Evolutionary conservation across 495 filamentous ascomycete species (phyloP), one percentile per base, ranked within the genome.

Genomic region (Daldinia decipiens): DNA sequence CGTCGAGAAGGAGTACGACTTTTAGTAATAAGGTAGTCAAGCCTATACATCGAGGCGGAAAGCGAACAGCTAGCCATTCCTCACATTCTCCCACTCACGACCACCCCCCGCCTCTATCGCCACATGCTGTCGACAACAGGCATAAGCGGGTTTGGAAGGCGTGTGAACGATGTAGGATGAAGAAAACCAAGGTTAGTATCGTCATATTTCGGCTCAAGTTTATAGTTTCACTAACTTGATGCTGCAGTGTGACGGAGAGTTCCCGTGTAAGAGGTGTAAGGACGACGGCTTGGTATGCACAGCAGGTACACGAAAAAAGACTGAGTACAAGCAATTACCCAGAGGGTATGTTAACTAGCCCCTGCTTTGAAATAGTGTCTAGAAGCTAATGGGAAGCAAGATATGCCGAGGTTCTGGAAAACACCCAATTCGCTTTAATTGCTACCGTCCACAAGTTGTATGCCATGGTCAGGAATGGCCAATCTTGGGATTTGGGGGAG

Each of bases 91-190:
- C 77, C 13, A 59, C 72, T 58, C 79, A 78, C 59, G 79, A 83
- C 13, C 77, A 82, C 65, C 62, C 67, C 45, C 71, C 80, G 5
- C 74, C 67, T 5, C 70, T 73, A 29, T 73, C 74, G 31, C 61
- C 73, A 56, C 69, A 74, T 65, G 67, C 71, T 31, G 71, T 81
- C 31, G 84, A 87, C 66, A 84, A 79, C 57, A 80, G 84, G 66
- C 84, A 87, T 71, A 90, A 90, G 77, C 81, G 89, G 67, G 89
- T 91, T 38, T 90, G 88, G 83, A 91, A 90, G 78, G 89, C 89
- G 24, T 91, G 89, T 70, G 89, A 91, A 78, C 81, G 89, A 68
- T 91, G 89, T 82, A 81, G 89, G 66, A 87, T 90, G 80, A 91
- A 90, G 81, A 91, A 91, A 79, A 89, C 87, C 66, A 91, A 91